A percentile compares a stretch with the other conserved stretches of the same genome.
phyloP scores from a whole-genome alignment of 495 filamentous ascomycete genomes.

The Hypoxylon trugodes region DNA sequence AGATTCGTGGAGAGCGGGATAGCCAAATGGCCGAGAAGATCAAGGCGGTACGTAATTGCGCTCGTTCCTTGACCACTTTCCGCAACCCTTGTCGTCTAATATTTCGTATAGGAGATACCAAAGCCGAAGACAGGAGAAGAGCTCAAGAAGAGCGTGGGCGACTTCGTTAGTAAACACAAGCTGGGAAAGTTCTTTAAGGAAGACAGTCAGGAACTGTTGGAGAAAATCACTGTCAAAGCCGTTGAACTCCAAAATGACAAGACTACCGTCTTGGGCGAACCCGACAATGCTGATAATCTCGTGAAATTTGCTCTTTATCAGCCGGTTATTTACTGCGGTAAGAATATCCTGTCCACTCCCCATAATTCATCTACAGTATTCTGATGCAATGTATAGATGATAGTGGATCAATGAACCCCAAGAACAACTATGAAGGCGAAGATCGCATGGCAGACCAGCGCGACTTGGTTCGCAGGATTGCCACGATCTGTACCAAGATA shows the following conservation, averaged over 20 bases:
- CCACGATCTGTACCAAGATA: conserved; percentile 26
- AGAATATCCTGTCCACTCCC: neutral
- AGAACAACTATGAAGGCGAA: conserved; percentile 8
- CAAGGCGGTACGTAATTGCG: neutral
- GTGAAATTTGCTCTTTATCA: conserved; percentile 32
- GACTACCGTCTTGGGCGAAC: conserved; percentile 7
- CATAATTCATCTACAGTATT: neutral
- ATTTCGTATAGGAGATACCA: conserved; percentile 1
- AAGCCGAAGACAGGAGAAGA: conserved; percentile 25
- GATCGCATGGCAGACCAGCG: conserved; percentile 30
- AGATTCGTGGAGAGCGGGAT: conserved; percentile 13
- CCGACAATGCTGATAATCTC: conserved; percentile 22
- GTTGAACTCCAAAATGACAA: conserved; percentile 22
- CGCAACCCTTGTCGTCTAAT: neutral
- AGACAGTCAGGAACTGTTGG: conserved; percentile 13
- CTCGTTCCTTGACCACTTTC: neutral
- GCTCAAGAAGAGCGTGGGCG: conserved; percentile 24
- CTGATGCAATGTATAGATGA: conserved; percentile 29
- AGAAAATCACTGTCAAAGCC: conserved; percentile 22
- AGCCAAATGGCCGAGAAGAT: neutral
- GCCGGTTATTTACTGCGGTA: conserved; percentile 37
- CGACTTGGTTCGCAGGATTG: conserved; percentile 22
- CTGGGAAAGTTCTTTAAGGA: conserved; percentile 24
- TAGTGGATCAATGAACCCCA: conserved; percentile 29
- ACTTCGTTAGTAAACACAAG: conserved; percentile 21